phyloP scores from a whole-genome alignment of 345 rosid species.

The Boechera stricta region DNA sequence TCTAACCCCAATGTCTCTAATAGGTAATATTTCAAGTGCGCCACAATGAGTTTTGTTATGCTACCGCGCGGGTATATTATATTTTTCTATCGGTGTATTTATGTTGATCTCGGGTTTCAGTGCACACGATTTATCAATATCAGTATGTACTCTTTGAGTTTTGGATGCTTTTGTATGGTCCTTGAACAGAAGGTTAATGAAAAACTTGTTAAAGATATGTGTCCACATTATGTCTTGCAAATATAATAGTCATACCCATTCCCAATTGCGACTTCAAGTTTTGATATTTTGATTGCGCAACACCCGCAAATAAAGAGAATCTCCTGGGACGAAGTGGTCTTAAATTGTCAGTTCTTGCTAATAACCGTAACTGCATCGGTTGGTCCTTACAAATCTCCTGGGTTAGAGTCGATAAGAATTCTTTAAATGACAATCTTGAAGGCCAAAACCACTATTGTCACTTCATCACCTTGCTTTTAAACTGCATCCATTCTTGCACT shows the following conservation, averaged over 20 bases:
- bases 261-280: neutral
- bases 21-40: constrained; percentile 9
- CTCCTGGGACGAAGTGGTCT: neutral
- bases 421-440: neutral
- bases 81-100: neutral
- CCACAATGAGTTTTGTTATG: constrained; percentile 32
- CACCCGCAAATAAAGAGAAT: neutral
- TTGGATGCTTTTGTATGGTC: constrained; percentile 27
- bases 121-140: neutral
- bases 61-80: neutral
- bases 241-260: neutral
- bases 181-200: constrained; percentile 14
- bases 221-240: constrained; percentile 7
- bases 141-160: constrained; percentile 16
- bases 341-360: neutral
- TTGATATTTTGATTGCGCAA: neutral
- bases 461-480: neutral
- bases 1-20: constrained; percentile 6
- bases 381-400: neutral
- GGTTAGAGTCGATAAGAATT: neutral
- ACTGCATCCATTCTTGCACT: constrained; percentile 18
- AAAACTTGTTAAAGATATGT: neutral
- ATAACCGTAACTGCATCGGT: neutral
- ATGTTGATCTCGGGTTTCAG: constrained; percentile 23
- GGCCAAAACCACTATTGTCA: neutral